Evolutionary conservation across 352 stramenopile genomes (phyloP), one percentile per base, ranked within the genome.

Genomic region (Globisporangium carolinianum): DNA sequence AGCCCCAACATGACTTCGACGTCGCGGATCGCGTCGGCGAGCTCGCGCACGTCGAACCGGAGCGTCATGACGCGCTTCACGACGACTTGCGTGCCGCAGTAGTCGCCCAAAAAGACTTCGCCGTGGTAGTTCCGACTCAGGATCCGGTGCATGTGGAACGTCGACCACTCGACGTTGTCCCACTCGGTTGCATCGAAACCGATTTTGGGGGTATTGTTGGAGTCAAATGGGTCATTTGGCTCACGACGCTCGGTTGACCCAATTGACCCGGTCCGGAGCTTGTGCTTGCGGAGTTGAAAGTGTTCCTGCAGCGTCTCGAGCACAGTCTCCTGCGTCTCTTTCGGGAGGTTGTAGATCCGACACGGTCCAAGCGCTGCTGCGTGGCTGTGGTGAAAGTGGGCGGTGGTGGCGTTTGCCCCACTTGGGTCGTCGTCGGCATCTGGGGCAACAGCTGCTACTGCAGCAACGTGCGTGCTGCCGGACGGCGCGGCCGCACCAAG

Each of bases 41-140:
- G 67, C 52, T 86, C 70, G 7, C 73, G 70, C 12, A 85, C 65
- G 43, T 83, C 68, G 50, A 83, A 84, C 0, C 75, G 73, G 12
- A 83, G 52, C 15, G 77, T 89, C 72, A 86, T 86, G 54, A 89
- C 65, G 2, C 79, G 79, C 58, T 86, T 86, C 6, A 89, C 74
- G 2, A 89, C 79, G n/a, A 89, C 74, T 39, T 82, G 71, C 0
- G 62, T 69, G 15, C 68, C 71, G 37, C 72, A 74, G 51, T 84
- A 85, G 42, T 86, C 74, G 4, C 76, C 76, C 12, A 86, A 47
- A 48, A 89, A 89, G 11, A 89, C 61, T 57, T 89, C 79, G 10
- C 72, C 72, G 32, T 83, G 68, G 51, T 79, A 85, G 49, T 76
- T 89, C 24, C 79, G 76, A 60, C 74, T 63, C 14, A 63, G 35